Base-by-base conservation (phyloP, 495 filamentous ascomycete species). In the Xylaria cubensis region DNA sequence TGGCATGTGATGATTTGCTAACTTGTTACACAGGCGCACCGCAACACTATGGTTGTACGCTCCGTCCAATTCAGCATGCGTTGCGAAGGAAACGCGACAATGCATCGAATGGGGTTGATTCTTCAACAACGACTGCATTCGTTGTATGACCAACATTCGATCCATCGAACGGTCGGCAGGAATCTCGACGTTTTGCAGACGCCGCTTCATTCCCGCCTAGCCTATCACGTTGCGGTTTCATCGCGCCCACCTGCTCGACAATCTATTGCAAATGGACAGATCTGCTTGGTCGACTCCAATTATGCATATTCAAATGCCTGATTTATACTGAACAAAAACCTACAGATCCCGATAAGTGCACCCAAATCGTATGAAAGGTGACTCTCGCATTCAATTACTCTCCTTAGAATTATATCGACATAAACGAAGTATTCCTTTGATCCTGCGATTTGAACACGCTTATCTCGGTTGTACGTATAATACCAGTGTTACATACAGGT, bases 1-100 rank as follows among this genome's bases (percentile, higher is more conserved):
- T 70, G 68, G 68, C 68, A 70, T 64, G 59, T 70, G 59, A 69
- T 62, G 56, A 48, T 59, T 55, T 59, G 51, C 44, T 36, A 41
- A 26, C 13, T 3, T 3, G 64, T 55, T 67, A 55, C 64, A 68
- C 66, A 46, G 51, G 55, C 9, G 55, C 55, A 59, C 55, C 55
- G 15, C 29, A 58, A 29, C 21, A 24, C 55, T 34, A 15, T 15
- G 13, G 55, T 59, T 53, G 21, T 13, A 24, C 53, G 13, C 21
- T 10, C 51, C 9, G 10, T 3, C 51, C 51, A 26, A 6, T 24
- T 12, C 24, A 56, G 53, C 26, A 56, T 17, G 26, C 3, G 5
- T 24, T 56, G 53, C 15, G 19, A 55, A 24, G 24, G 21, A 24
- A 55, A 55, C 51, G 51, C 55, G 58, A 61, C 34, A 61, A 39